Conservation (phyloP, 2,329 filamentous ascomycete genomes). For the Nigrospora sphaerica region DNA sequence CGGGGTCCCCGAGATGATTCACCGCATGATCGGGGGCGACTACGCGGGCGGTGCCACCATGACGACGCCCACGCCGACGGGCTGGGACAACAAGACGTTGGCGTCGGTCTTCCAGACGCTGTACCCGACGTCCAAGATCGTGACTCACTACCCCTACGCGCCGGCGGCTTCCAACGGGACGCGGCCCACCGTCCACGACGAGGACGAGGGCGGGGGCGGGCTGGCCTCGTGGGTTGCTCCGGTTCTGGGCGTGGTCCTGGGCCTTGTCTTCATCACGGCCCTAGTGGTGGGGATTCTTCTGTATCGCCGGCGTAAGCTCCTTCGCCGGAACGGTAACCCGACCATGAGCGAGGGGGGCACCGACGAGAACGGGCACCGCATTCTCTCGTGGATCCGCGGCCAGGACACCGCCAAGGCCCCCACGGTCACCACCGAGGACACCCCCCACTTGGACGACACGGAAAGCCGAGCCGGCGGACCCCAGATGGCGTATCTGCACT, state of each 20-base stretch:
- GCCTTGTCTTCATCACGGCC: conserved; percentile 47
- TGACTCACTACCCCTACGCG: conserved; percentile 54
- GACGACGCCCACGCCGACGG: conserved; percentile 52
- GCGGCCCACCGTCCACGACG: conserved; percentile 12
- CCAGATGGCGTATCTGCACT: conserved; percentile 1
- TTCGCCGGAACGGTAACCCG: conserved; percentile 22
- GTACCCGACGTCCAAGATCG: conserved; percentile 52
- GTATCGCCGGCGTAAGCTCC: conserved; percentile 40
- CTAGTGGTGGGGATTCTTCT: conserved; percentile 44
- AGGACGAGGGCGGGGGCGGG: conserved; percentile 23
- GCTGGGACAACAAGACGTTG: conserved; percentile 45
- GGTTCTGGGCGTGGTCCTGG: conserved; percentile 52
- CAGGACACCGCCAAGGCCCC: conserved; percentile 35
- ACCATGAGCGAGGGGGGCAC: conserved; percentile 30
- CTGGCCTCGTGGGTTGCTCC: conserved; percentile 53
- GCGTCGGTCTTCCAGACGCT: conserved; percentile 42
- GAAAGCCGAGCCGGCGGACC: conserved; percentile 19
- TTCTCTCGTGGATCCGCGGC: conserved; percentile 45
- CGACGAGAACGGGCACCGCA: conserved; percentile 38
- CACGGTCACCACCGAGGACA: conserved; percentile 38
- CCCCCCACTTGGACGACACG: conserved; percentile 28
- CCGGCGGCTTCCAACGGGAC: conserved; percentile 21
- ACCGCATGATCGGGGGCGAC: conserved; percentile 60
- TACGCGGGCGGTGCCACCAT: conserved; percentile 62
- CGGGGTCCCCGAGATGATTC: conserved; percentile 57